Evolutionary conservation across 257 asterid species (phyloP), one percentile per base, ranked within the genome.

Genomic region (Marsdenia floribunda): DNA sequence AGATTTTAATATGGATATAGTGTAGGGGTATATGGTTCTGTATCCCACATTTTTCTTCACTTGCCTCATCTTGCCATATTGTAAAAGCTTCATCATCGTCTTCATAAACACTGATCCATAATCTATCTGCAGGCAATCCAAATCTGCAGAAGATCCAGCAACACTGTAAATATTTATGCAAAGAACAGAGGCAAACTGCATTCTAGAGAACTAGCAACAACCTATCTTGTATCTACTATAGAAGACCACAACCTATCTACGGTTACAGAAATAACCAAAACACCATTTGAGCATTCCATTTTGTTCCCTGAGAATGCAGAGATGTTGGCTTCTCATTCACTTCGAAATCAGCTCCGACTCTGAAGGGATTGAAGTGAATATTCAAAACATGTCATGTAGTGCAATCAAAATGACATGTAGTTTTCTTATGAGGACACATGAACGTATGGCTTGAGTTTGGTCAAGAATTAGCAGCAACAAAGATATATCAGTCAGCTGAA

Each of bases 71-170:
- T 67, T 84, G 97, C 98, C 98, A 91, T 84, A 91, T 84, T 54
- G 88, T 79, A 75, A 83, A 83, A 80, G 98, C 81, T 81, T 93
- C 98, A 76, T 91, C 89, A 59, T 93, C 98, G 71, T 91, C 90
- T 78, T 88, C 85, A 73, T 89, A 91, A 26, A 93, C 92, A 72
- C 97, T 93, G 74, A 91, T 84, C 98, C 98, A 93, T 76, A 93
- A 82, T 70, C 84, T 89, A 68, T 90, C 91, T 77, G 93, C 87
- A 76, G 90, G 85, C 78, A 93, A 72, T 73, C 93, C 92, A 75
- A 83, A 93, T 85, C 97, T 93, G 77, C 57, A 82, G 13, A 57
- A 69, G 50, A 78, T 18, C 57, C 44, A 18, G 26, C 74, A 68
- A 54, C 13, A 49, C 24, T 47, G 50, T 71, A 55, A 49, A 71